Conservation (phyloP, 495 filamentous ascomycete genomes). For the Aspergillus bertholletiae region DNA sequence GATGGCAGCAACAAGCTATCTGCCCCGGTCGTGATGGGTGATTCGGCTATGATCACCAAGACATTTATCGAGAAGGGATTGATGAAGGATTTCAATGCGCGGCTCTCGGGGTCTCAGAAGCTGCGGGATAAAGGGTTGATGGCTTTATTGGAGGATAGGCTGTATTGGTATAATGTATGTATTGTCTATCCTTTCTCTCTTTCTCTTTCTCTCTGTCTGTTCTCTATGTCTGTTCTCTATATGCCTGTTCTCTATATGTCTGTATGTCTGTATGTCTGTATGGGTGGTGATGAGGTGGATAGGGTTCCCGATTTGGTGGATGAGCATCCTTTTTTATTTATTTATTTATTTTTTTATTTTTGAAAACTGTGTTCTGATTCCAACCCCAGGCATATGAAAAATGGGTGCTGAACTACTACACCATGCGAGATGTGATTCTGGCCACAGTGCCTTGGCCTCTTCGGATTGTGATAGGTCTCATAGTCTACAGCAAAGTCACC, state of each 20-base stretch:
- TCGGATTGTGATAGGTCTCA: slow-evolving; percentile 48
- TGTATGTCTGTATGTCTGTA: too few species aligned
- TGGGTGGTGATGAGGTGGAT: too few species aligned
- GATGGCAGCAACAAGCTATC: too few species aligned
- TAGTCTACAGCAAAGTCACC: slow-evolving; percentile 42
- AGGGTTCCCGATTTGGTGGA: too few species aligned
- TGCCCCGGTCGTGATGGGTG: slow-evolving; percentile 21
- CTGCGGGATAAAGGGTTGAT: slow-evolving; percentile 48
- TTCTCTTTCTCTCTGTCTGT: too few species aligned
- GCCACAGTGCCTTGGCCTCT: slow-evolving; percentile 46
- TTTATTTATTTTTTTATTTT: too few species aligned
- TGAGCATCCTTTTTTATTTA: too few species aligned
- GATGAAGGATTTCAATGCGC: slow-evolving; percentile 45
- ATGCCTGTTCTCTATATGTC: too few species aligned
- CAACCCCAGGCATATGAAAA: slow-evolving; percentile 22
- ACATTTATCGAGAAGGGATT: slow-evolving; percentile 35
- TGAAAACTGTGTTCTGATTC: neutral
- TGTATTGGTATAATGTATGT: slow-evolving; percentile 52
- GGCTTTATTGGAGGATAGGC: slow-evolving; percentile 58
- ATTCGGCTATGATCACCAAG: slow-evolving; percentile 54
- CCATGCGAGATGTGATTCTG: slow-evolving; percentile 53
- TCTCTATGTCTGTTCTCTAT: too few species aligned
- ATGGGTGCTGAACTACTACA: slow-evolving; percentile 60
- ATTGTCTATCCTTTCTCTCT: too few species aligned
- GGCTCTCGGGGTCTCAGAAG: slow-evolving; percentile 30